phyloP scores from a whole-genome alignment of 2,329 filamentous ascomycete species.

The Trichoderma gracile region DNA sequence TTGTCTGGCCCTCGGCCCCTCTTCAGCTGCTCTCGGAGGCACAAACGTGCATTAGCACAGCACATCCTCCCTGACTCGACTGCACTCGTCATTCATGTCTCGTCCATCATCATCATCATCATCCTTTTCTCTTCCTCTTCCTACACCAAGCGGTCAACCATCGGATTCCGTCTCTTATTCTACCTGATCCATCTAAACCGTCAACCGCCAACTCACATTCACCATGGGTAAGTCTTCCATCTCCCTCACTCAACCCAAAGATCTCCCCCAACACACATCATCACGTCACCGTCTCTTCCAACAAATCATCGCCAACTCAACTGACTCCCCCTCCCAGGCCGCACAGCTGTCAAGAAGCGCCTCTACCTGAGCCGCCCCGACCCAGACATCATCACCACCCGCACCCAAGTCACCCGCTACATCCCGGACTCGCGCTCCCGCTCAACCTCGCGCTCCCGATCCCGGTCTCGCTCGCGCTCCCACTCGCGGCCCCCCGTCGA shows the following conservation, averaged over 20 bases:
- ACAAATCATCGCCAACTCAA: not conserved
- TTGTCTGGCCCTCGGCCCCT: not conserved
- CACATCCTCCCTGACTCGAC: too few species aligned
- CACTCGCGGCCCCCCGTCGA: conserved; percentile 34
- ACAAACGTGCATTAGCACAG: too few species aligned
- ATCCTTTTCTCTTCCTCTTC: not conserved
- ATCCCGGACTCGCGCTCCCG: conserved; percentile 40
- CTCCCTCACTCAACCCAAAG: not conserved
- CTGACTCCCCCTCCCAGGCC: not conserved
- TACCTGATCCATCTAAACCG: too few species aligned
- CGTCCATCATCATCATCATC: too few species aligned
- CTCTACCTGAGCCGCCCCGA: conserved; percentile 46
- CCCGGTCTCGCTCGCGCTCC: conserved; percentile 40
- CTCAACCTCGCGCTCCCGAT: conserved; percentile 30
- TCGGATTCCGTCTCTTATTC: too few species aligned
- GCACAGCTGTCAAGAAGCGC: conserved; percentile 40
- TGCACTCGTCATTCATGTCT: too few species aligned
- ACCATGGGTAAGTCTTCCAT: conserved; percentile 12
- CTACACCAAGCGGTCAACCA: not conserved
- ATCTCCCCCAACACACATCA: not conserved
- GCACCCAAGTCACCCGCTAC: conserved; percentile 42
- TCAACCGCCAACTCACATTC: not conserved
- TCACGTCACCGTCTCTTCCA: not conserved
- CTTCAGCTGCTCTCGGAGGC: too few species aligned
- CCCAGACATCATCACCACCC: conserved; percentile 42